Percentiles rank a stretch among this genome's conserved stretches.
These are phyloP conservation scores for Teratosphaeria viscida DNA, from an alignment of 2,329 filamentous ascomycete species.

Conservation along the genomic window DNA sequence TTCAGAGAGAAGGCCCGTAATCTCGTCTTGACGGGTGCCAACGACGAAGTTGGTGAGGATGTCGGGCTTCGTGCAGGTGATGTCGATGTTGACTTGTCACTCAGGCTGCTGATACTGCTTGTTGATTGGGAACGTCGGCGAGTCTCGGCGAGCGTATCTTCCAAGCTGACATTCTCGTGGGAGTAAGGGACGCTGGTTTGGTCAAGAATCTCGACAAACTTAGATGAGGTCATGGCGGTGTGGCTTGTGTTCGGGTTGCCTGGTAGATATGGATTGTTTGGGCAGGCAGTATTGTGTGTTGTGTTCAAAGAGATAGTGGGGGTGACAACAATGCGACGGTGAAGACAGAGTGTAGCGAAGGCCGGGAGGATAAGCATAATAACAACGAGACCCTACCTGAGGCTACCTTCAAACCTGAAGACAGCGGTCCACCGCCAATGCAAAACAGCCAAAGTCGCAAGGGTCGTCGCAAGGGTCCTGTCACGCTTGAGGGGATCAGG, in stretches of 20 bases:
- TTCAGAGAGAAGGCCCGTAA: neutral
- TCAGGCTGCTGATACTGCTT: constrained; percentile 1
- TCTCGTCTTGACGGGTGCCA: neutral
- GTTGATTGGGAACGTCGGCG: constrained; percentile 6
- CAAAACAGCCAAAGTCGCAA: neutral
- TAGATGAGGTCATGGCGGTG: constrained; percentile 4
- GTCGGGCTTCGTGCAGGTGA: neutral
- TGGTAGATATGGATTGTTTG: neutral
- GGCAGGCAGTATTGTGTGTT: neutral
- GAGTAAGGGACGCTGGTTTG: constrained; percentile 18
- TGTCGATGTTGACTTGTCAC: neutral
- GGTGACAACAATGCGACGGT: neutral
- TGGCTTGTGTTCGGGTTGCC: neutral
- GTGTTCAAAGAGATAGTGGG: neutral
- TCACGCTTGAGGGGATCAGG: neutral
- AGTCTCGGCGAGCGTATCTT: constrained; percentile 25
- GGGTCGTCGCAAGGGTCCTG: neutral
- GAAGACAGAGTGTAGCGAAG: neutral
- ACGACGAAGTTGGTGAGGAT: neutral
- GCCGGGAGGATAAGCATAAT: neutral
- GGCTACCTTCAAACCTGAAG: too few relatives aligned
- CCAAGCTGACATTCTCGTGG: constrained; percentile 25
- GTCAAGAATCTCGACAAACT: constrained; percentile 29
- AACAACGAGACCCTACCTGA: neutral
- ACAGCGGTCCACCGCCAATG: neutral